Evolutionary conservation across 352 stramenopile genomes (phyloP), one percentile per base, ranked within the genome.

Genomic region (Phytopythium vexans): DNA sequence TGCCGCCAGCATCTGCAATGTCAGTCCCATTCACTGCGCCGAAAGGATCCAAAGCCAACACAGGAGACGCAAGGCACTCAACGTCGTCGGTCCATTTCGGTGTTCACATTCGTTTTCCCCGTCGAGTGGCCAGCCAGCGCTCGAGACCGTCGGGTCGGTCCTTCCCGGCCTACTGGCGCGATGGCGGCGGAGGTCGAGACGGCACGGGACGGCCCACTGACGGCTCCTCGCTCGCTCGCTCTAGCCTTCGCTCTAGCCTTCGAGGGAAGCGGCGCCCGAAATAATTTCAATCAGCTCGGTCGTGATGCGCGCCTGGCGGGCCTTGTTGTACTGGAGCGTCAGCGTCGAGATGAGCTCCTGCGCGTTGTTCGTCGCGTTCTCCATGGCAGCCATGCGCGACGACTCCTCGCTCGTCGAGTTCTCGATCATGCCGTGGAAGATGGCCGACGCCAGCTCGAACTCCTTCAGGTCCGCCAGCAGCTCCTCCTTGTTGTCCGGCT

Each of bases 321-420:
- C 94, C 77, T 92, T 92, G 77, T 94, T 94, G 80, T 94, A 94
- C 58, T 82, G 64, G 60, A 92, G 74, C 77, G 96, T 96, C 82
- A 78, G 70, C 66, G 74, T 89, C 62, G 96, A 92, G 73, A 99
- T 98, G 77, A 99, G 91, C 45, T 99, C 97, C 58, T 91, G 78
- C 21, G 97, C 97, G 75, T 99, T 99, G 72, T 97, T 98, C 37
- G 94, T 98, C 42, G 97, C 96, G 69, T 99, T 99, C 72, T 99
- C 97, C 97, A 99, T 99, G 45, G 97, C 97, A 61, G 95, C 96
- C 97, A 99, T 99, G 70, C 97, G 94, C 66, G 97, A 98, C 32
- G 83, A 95, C 76, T 99, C 94, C 78, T 99, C 97, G 48, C 91
- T 96, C 55, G 97, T 98, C 61, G 95, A 95, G 71, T 92, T 98